phyloP scores from a whole-genome alignment of 1,284 basidiomycete species.

The Schizophyllum commune region DNA sequence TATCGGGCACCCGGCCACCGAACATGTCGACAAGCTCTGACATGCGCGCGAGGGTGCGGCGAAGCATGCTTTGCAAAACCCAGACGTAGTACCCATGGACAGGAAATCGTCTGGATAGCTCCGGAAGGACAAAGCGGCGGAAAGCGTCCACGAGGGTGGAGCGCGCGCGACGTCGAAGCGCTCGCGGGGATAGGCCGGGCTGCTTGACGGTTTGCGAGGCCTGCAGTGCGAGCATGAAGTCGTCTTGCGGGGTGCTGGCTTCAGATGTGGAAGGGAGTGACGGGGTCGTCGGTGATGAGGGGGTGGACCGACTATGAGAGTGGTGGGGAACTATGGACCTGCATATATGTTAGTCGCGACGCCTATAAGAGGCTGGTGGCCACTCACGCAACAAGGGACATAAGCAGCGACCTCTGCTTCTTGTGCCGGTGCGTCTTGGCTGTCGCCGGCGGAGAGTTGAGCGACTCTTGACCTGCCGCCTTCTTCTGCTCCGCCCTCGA shows the following conservation, averaged over 20 bases:
- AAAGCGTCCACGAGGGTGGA: slow-evolving; percentile 71
- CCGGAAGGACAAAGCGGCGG: slow-evolving; percentile 56
- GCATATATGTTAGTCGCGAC: background rate
- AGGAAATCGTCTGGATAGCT: slow-evolving; percentile 24
- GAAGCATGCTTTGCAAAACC: slow-evolving; percentile 47
- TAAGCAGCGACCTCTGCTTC: slow-evolving; percentile 3
- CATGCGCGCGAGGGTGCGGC: slow-evolving; percentile 40
- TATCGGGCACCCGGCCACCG: slow-evolving; percentile 11
- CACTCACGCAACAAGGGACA: background rate
- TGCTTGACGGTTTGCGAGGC: background rate
- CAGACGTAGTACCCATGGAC: slow-evolving; percentile 41
- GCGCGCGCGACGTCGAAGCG: slow-evolving; percentile 61
- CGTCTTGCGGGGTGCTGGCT: slow-evolving; percentile 15
- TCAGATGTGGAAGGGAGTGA: slow-evolving; percentile 13
- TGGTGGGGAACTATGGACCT: background rate
- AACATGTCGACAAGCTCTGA: slow-evolving; percentile 31
- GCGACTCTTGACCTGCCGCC: slow-evolving; percentile 14
- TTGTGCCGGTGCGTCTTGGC: background rate
- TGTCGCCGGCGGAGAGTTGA: slow-evolving; percentile 6
- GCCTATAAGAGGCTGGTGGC: background rate
- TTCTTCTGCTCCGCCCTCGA: slow-evolving; percentile 2
- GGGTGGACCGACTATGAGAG: background rate
- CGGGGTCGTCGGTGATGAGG: slow-evolving; percentile 20
- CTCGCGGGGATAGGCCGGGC: slow-evolving; percentile 24
- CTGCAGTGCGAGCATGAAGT: slow-evolving; percentile 2